These are phyloP conservation scores for Tetradesmus obliquus DNA, from an alignment of 139 green algal genomes.

Conservation along the genomic window DNA sequence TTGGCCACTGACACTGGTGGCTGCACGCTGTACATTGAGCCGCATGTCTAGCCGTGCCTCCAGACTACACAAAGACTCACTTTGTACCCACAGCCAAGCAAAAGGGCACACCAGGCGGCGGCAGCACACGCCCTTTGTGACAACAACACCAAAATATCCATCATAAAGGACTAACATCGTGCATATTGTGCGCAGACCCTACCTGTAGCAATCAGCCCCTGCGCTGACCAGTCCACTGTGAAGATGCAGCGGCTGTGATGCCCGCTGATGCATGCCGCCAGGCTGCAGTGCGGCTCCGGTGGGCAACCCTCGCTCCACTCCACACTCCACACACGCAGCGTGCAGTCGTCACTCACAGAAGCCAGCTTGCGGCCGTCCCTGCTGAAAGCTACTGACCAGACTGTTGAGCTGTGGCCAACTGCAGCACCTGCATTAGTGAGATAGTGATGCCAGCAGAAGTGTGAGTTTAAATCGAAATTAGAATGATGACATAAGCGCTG, in stretches of 20 bases:
- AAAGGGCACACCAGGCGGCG: neutral
- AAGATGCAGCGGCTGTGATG: constrained; percentile 85
- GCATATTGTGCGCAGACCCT: neutral
- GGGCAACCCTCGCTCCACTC: neutral
- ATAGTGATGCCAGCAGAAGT: too few species aligned
- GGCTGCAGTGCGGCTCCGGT: constrained; percentile 53
- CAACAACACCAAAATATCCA: neutral
- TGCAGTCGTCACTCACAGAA: constrained; percentile 89
- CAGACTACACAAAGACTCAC: neutral
- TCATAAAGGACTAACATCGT: too few species aligned
- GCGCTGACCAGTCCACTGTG: constrained; percentile 78
- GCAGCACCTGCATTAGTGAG: neutral
- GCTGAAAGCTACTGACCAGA: constrained; percentile 88
- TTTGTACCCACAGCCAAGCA: neutral
- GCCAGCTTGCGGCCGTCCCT: constrained; percentile 73
- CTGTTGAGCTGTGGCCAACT: constrained; percentile 84
- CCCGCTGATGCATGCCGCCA: constrained; percentile 69
- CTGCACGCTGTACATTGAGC: too few species aligned
- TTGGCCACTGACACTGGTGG: too few species aligned
- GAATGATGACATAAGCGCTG: too few species aligned
- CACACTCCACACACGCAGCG: constrained; percentile 59
- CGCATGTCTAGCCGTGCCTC: neutral
- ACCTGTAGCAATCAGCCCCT: constrained; percentile 77
- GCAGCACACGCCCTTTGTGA: neutral
- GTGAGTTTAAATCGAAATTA: too few species aligned